These are phyloP conservation scores for Paxillus ammoniavirescens DNA, from an alignment of 768 basidiomycete genomes.

Conservation along the genomic window DNA sequence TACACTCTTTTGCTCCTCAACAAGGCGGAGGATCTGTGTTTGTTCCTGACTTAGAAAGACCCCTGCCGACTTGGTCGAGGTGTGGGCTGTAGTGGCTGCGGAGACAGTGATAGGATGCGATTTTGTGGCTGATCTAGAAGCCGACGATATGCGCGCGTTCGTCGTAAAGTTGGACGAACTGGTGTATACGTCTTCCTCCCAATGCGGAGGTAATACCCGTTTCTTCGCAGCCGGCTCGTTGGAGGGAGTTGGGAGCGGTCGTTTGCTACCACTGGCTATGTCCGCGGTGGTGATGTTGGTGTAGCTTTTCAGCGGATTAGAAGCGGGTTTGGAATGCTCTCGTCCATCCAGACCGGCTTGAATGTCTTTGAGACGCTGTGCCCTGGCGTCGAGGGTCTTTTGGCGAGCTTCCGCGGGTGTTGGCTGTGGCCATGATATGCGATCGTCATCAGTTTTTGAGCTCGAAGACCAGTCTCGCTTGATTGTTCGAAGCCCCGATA, in stretches of 20 bases:
- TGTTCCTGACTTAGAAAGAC: conserved; percentile 85
- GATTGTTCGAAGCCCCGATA: conserved; percentile 61
- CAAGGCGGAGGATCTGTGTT: conserved; percentile 75
- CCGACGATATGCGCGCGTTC: conserved; percentile 10
- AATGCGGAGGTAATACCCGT: conserved; percentile 52
- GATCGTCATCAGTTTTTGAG: conserved; percentile 33
- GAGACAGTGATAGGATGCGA: conserved; percentile 6
- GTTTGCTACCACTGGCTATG: conserved; percentile 33
- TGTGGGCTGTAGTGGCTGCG: conserved; percentile 1
- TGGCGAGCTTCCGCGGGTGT: conserved; percentile 14
- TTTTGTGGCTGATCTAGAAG: conserved; percentile 7
- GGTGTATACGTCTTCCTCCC: conserved; percentile 39
- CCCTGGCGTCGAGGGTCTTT: conserved; percentile 22
- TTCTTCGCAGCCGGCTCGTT: conserved; percentile 45
- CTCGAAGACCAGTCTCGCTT: conserved; percentile 62
- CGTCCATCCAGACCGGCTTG: conserved; percentile 53
- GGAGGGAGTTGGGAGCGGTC: conserved; percentile 21
- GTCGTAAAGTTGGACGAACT: conserved; percentile 35
- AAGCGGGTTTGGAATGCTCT: conserved; percentile 24
- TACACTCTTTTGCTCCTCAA: conserved; percentile 67
- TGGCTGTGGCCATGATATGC: conserved; percentile 44
- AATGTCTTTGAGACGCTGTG: conserved; percentile 54
- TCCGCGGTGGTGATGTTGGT: conserved; percentile 14
- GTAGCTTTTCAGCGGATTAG: conserved; percentile 10
- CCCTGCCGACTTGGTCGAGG: conserved; percentile 29